Base-by-base conservation (phyloP, 257 asterid species). In the Gentiana macrophylla region DNA sequence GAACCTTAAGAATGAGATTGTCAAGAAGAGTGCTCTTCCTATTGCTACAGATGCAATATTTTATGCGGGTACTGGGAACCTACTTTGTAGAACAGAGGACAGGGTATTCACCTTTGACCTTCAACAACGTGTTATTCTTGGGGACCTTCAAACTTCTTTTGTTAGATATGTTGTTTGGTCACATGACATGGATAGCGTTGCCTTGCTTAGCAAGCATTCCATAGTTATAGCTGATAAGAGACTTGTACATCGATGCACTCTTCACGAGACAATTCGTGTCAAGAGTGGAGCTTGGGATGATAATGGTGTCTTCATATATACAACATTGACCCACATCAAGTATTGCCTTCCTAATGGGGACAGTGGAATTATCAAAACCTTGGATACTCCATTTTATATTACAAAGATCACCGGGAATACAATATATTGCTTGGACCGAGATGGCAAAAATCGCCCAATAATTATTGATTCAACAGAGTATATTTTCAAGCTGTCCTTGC, bases 251-350 rank as follows among this genome's bases (percentile, higher is more conserved):
- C 85, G 85, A 6, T 84, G 94, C 74, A 82, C 89, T 32, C 85
- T 84, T 69, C 96, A 87, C 5, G 96, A 87, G 76, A 87, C 92
- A 6, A 87, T 81, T 71, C 92, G 94, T 44, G 94, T 87, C 64
- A 87, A 87, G 71, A 87, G 96, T 56, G 96, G 94, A 63, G 86
- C 84, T 6, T 87, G 96, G 96, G 94, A 84, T 57, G 96, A 87
- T 60, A 84, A 80, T 56, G 96, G 96, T 41, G 86, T 84, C 50
- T 84, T 87, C 52, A 73, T 87, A 38, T 84, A 84, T 58, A 87
- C 96, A 1, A 87, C 96, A 5, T 62, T 81, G 57, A 87, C 86
- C 0, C 94, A 87, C 67, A 80, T 87, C 48, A 87, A 87, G 81
- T 87, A 87, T 57, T 87, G 96, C 79, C 85, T 86, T 69, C 96